A percentile compares a stretch with the other conserved stretches of the same genome.
These are phyloP conservation scores for Geotrichum phurueaensis DNA, from an alignment of 1,139 yeast genomes.

Conservation along the genomic window DNA sequence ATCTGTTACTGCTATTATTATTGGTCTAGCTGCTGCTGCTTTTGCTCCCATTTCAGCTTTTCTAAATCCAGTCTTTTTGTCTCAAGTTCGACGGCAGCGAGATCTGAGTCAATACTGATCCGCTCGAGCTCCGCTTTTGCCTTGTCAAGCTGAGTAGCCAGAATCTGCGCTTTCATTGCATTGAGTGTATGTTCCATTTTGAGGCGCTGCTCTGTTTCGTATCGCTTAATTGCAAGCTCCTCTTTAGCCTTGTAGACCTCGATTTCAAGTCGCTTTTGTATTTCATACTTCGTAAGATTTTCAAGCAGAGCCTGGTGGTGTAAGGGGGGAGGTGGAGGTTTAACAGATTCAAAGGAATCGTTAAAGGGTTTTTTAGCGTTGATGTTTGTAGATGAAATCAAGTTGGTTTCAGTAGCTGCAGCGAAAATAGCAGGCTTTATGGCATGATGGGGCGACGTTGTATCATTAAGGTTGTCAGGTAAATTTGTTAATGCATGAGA, in stretches of 20 bases:
- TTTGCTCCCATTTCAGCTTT: background rate
- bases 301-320: background rate
- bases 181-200: constrained; percentile 3
- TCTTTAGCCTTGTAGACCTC: constrained; percentile 8
- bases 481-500: background rate
- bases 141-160: constrained; percentile 10
- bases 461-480: background rate
- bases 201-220: constrained; percentile 4
- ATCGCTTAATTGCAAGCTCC: constrained; percentile 1
- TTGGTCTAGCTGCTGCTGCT: background rate
- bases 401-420: background rate
- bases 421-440: background rate
- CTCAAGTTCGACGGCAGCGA: constrained; percentile 6
- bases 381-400: background rate
- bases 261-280: constrained; percentile 3
- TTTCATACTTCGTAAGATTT: background rate
- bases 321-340: background rate
- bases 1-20: no score
- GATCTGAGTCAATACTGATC: constrained; percentile 1
- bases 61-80: constrained; percentile 1
- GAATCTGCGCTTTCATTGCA: background rate
- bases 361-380: background rate
- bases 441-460: background rate
- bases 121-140: constrained; percentile 9
- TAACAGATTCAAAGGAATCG: background rate